Evolutionary conservation across 345 rosid genomes (phyloP).

Genomic region (Aquilaria sinensis): DNA sequence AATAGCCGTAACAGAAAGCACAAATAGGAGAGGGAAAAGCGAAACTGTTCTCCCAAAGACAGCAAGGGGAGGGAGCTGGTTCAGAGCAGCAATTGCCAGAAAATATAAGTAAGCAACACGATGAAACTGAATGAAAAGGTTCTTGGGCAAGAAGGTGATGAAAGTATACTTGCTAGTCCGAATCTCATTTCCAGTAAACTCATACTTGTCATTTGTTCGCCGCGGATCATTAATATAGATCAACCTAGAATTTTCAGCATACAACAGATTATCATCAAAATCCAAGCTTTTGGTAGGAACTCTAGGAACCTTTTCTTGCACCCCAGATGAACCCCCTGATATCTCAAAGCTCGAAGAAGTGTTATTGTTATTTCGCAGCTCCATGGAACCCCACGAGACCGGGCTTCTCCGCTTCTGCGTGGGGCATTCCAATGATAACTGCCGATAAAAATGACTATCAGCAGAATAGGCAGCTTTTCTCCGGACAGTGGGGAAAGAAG

Average conservation of each 20-base stretch:
- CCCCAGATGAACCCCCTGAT: constrained; percentile 24
- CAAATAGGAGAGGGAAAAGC: constrained; percentile 70
- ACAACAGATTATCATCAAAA: constrained; percentile 33
- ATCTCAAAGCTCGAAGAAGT: constrained; percentile 39
- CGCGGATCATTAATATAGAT: constrained; percentile 62
- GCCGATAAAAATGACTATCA: constrained; percentile 23
- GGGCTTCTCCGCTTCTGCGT: constrained; percentile 25
- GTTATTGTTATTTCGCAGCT: constrained; percentile 28
- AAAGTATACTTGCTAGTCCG: constrained; percentile 69
- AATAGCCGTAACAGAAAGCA: constrained; percentile 71
- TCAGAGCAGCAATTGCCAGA: constrained; percentile 74
- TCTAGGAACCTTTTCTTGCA: constrained; percentile 30
- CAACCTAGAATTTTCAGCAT: constrained; percentile 47
- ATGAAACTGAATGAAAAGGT: constrained; percentile 78
- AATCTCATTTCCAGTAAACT: constrained; percentile 75
- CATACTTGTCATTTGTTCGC: constrained; percentile 66
- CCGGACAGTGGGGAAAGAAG: constrained; percentile 3
- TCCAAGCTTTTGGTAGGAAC: constrained; percentile 37
- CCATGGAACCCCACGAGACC: constrained; percentile 61
- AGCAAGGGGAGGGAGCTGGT: constrained; percentile 78
- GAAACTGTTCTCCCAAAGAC: constrained; percentile 81
- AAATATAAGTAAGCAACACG: constrained; percentile 73
- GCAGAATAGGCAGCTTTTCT: constrained; percentile 27
- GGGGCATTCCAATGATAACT: constrained; percentile 50
- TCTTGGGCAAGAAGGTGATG: constrained; percentile 66